Evolutionary conservation across 805 yeast genomes (phyloP).

Genomic region (Kazachstania africana): DNA sequence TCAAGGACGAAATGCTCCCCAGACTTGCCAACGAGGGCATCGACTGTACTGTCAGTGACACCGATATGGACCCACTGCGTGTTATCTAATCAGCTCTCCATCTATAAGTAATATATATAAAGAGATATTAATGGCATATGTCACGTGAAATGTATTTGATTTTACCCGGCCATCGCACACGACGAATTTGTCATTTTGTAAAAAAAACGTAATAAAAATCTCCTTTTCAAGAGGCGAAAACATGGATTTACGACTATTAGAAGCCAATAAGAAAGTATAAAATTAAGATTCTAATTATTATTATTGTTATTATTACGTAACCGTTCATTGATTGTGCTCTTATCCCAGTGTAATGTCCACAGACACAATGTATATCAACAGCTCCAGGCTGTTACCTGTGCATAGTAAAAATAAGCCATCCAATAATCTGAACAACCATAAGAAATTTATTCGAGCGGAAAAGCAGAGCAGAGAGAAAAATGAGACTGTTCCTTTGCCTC

Average conservation of each 20-base stretch:
- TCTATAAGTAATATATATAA: no score
- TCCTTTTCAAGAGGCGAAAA: no score
- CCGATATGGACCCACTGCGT: slow-evolving; percentile 54
- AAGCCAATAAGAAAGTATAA: no score
- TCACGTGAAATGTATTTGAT: no score
- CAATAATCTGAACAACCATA: neutral
- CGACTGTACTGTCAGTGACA: slow-evolving; percentile 37
- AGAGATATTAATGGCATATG: no score
- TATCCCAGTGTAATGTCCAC: slow-evolving; percentile 14
- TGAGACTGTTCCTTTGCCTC: slow-evolving; percentile 13
- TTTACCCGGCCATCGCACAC: no score
- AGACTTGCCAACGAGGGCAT: slow-evolving; percentile 33
- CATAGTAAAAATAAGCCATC: slow-evolving; percentile 14
- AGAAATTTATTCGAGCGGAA: slow-evolving; percentile 3
- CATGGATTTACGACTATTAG: no score
- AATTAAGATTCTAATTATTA: no score
- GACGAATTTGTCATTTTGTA: no score
- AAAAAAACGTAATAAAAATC: no score
- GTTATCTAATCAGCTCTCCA: slow-evolving; percentile 1
- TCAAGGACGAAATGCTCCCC: slow-evolving; percentile 34
- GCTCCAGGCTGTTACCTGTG: slow-evolving; percentile 19
- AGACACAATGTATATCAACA: slow-evolving; percentile 25
- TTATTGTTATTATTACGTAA: no score
- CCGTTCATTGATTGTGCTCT: no score
- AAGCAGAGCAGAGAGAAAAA: slow-evolving; percentile 8